Conservation (phyloP, 2,329 filamentous ascomycete species). For the Moelleriella libera region DNA sequence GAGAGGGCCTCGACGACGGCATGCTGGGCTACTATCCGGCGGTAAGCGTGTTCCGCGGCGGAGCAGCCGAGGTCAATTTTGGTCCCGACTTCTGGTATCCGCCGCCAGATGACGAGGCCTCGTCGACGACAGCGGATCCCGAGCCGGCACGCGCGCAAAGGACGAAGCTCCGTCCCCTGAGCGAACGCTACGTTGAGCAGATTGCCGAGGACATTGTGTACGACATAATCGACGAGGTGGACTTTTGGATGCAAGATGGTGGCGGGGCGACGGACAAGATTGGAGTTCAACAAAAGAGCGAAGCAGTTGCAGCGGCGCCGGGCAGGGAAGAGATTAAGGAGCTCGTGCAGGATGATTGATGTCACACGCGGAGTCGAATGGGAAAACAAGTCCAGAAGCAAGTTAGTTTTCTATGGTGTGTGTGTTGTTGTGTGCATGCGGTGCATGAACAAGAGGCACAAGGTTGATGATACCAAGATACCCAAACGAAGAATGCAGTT, state of each 20-base stretch:
- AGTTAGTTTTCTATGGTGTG: no score
- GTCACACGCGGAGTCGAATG: neutral
- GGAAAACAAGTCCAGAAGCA: no score
- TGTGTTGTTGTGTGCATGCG: neutral
- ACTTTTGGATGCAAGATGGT: slow-evolving; percentile 68
- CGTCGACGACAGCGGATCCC: neutral
- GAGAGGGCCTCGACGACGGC: slow-evolving; percentile 84
- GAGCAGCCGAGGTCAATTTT: slow-evolving; percentile 86
- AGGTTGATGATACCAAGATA: no score
- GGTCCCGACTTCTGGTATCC: slow-evolving; percentile 88
- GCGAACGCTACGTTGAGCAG: slow-evolving; percentile 78
- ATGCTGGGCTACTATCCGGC: slow-evolving; percentile 93
- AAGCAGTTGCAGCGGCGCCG: slow-evolving; percentile 26
- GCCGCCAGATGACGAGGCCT: slow-evolving; percentile 41
- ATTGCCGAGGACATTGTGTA: slow-evolving; percentile 89
- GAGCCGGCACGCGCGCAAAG: slow-evolving; percentile 6
- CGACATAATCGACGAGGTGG: slow-evolving; percentile 88
- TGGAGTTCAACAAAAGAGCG: slow-evolving; percentile 28
- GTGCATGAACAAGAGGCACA: no score
- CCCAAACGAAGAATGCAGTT: no score
- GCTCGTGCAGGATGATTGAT: slow-evolving; percentile 46
- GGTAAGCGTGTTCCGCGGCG: slow-evolving; percentile 81
- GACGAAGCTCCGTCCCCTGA: slow-evolving; percentile 42
- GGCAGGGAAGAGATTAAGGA: slow-evolving; percentile 49
- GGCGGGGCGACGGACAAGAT: slow-evolving; percentile 32